Conservation (phyloP, 2,329 filamentous ascomycete genomes). For the Talaromyces sp. region DNA sequence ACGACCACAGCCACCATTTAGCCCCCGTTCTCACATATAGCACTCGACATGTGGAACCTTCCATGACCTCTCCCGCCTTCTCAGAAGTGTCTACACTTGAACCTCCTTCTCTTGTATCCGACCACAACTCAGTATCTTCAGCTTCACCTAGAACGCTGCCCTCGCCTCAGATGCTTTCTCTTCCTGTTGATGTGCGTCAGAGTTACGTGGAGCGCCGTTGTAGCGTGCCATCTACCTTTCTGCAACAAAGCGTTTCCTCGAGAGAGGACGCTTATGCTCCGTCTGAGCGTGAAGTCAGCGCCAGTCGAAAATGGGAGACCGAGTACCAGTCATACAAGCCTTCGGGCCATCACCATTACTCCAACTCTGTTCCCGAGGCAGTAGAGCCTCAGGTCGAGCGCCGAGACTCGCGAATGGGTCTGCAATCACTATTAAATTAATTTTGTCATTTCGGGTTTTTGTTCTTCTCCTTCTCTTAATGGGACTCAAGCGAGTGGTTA, state of each 20-base stretch:
- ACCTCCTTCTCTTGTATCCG: slow-evolving; percentile 66
- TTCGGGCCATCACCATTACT: slow-evolving; percentile 16
- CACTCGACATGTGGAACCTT: slow-evolving; percentile 45
- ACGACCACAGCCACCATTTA: slow-evolving; percentile 13
- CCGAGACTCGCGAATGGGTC: slow-evolving; percentile 36
- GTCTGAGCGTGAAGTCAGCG: slow-evolving; percentile 20
- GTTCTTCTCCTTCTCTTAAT: background rate
- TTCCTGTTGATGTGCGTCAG: slow-evolving; percentile 41
- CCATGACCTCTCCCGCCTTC: slow-evolving; percentile 60
- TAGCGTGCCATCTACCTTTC: slow-evolving; percentile 19
- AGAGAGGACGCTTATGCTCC: slow-evolving; percentile 17
- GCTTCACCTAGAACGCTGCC: slow-evolving; percentile 49
- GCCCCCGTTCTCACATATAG: slow-evolving; percentile 36
- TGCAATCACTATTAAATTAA: slow-evolving; percentile 35
- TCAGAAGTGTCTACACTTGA: slow-evolving; percentile 60
- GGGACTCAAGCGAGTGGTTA: background rate
- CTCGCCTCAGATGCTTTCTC: slow-evolving; percentile 36
- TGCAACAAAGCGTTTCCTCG: slow-evolving; percentile 14
- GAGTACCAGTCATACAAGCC: slow-evolving; percentile 15
- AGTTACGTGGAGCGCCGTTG: slow-evolving; percentile 30
- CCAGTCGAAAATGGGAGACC: slow-evolving; percentile 23
- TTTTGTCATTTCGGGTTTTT: background rate
- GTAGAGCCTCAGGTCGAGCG: slow-evolving; percentile 12
- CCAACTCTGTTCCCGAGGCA: slow-evolving; percentile 20
- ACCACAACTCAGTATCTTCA: slow-evolving; percentile 59